Evolutionary conservation across 208 protist species (phyloP).

Genomic region (Leishmania amazonensis): DNA sequence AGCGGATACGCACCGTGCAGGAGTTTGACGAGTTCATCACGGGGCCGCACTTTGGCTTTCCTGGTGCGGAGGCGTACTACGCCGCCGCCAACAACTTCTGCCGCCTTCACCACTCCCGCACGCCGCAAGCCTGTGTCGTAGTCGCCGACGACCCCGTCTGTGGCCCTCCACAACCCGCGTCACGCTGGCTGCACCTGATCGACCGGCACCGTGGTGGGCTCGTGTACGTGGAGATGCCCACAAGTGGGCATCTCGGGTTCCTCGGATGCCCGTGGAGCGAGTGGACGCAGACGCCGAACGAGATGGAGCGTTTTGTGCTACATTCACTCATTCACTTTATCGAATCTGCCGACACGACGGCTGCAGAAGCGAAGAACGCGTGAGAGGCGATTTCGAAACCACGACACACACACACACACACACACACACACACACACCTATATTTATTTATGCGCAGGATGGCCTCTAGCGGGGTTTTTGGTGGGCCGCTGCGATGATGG

Average conservation of each 20-base stretch:
- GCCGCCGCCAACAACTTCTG: constrained; percentile 40
- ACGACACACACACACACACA: neutral
- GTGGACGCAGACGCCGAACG: constrained; percentile 28
- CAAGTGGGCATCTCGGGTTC: constrained; percentile 67
- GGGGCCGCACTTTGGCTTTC: constrained; percentile 53
- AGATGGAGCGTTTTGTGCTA: constrained; percentile 53
- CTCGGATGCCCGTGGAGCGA: constrained; percentile 38
- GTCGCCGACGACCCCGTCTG: constrained; percentile 54
- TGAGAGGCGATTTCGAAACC: neutral
- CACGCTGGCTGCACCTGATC: constrained; percentile 38
- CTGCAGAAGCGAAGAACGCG: neutral
- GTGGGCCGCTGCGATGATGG: neutral
- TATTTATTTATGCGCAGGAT: neutral
- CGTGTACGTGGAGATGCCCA: constrained; percentile 54
- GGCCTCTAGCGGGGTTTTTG: neutral
- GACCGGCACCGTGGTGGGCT: constrained; percentile 30
- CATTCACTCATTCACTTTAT: constrained; percentile 22
- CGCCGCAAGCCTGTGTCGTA: constrained; percentile 50
- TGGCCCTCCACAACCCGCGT: constrained; percentile 26
- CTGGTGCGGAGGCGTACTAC: constrained; percentile 45
- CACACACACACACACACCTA: neutral
- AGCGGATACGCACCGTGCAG: constrained; percentile 28
- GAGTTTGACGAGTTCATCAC: constrained; percentile 58
- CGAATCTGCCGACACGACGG: neutral
- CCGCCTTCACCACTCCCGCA: constrained; percentile 33